Evolutionary conservation across 768 basidiomycete genomes (phyloP).

Genomic region (Russula griseocarnosa): DNA sequence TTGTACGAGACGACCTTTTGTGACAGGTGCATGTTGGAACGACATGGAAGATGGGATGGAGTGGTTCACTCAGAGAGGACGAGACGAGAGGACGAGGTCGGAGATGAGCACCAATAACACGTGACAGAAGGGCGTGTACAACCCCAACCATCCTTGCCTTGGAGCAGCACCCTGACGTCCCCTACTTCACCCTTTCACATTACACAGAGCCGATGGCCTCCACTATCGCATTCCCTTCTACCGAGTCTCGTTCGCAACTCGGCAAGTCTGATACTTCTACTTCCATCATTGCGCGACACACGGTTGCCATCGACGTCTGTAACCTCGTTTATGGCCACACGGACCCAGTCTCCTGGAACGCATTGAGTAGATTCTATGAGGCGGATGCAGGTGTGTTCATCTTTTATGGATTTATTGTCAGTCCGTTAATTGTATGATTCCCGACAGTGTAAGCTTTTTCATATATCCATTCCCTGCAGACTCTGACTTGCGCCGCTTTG

Average conservation of each 20-base stretch:
- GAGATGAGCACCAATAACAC: slow-evolving; percentile 4
- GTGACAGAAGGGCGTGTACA: slow-evolving; percentile 8
- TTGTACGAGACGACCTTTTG: slow-evolving; percentile 53
- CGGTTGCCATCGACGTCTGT: slow-evolving; percentile 65
- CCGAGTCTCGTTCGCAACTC: slow-evolving; percentile 13
- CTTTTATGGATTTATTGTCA: slow-evolving; percentile 9
- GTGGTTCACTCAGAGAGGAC: no score
- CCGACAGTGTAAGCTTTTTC: slow-evolving; percentile 23
- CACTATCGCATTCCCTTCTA: slow-evolving; percentile 27
- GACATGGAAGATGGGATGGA: slow-evolving; percentile 46
- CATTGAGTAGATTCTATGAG: slow-evolving; percentile 65
- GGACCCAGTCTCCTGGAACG: slow-evolving; percentile 45
- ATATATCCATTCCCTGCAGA: slow-evolving; percentile 33
- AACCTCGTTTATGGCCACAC: slow-evolving; percentile 62
- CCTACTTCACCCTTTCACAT: slow-evolving; percentile 32
- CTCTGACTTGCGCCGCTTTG: slow-evolving; percentile 35
- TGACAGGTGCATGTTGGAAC: slow-evolving; percentile 78
- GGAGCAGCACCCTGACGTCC: neutral
- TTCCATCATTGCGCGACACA: slow-evolving; percentile 41
- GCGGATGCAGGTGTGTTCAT: slow-evolving; percentile 58
- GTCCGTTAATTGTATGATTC: slow-evolving; percentile 17
- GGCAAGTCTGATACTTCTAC: slow-evolving; percentile 25
- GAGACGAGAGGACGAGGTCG: neutral
- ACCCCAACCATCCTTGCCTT: neutral
- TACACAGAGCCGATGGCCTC: slow-evolving; percentile 33